A percentile compares a stretch with the other conserved stretches of the same genome.
Evolutionary conservation across 768 basidiomycete species (phyloP).

Genomic region (Termitomyces sp.): DNA sequence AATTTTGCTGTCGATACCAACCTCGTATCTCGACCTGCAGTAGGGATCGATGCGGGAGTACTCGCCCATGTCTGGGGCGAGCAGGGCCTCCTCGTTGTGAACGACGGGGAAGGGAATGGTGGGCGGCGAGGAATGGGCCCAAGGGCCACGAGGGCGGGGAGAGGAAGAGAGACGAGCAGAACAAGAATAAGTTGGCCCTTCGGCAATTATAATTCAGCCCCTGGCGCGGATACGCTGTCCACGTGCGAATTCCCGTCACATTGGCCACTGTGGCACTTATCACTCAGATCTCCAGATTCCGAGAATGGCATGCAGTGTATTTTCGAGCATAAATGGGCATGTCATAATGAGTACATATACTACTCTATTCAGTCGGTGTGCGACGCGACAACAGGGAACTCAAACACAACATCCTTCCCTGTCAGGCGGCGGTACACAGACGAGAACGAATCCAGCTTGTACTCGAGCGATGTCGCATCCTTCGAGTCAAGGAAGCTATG

Average conservation of each 20-base stretch:
- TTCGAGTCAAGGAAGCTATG: conserved; percentile 94
- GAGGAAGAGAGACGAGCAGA: conserved; percentile 24
- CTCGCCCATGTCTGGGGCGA: conserved; percentile 46
- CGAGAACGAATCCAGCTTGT: conserved; percentile 99
- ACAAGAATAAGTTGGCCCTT: conserved; percentile 23
- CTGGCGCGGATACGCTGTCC: conserved; percentile 24
- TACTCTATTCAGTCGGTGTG: conserved; percentile 37
- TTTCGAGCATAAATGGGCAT: conserved; percentile 18
- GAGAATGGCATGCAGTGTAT: conserved; percentile 9
- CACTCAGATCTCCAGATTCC: conserved; percentile 7
- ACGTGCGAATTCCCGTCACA: conserved; percentile 31
- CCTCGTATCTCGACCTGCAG: conserved; percentile 66
- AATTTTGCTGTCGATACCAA: conserved; percentile 91
- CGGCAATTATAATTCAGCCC: conserved; percentile 21
- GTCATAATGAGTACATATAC: conserved; percentile 27
- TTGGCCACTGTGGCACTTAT: neutral
- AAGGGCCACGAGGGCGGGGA: conserved; percentile 47
- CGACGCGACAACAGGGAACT: conserved; percentile 79
- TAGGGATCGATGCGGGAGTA: conserved; percentile 65
- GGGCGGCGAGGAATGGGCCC: conserved; percentile 24
- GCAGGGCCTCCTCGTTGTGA: conserved; percentile 14
- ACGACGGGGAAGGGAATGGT: conserved; percentile 17
- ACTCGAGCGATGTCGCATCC: conserved; percentile 96
- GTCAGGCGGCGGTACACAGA: conserved; percentile 94
- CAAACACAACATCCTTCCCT: conserved; percentile 95